Evolutionary conservation across 352 stramenopile species (phyloP).

Genomic region (Pythium pectinolyticum): DNA sequence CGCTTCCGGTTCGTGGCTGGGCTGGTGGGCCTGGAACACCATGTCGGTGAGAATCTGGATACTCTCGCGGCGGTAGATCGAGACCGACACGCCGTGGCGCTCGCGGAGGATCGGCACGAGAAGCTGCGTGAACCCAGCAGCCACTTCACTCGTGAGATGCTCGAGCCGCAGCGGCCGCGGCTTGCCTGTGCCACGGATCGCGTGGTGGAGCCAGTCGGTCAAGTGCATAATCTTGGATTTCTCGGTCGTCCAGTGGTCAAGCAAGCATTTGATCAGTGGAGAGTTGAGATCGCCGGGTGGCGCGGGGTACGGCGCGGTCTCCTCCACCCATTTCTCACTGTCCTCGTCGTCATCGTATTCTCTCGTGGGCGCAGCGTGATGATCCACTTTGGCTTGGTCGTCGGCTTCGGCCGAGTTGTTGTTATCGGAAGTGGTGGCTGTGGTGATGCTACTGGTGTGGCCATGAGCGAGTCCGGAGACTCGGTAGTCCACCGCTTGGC

Average conservation of each 20-base stretch:
- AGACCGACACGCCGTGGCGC: slow-evolving; percentile 34
- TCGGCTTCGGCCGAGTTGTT: slow-evolving; percentile 3
- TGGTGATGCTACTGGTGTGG: background rate
- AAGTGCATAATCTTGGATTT: slow-evolving; percentile 32
- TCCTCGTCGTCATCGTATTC: slow-evolving; percentile 15
- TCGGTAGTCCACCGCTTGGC: slow-evolving; percentile 26
- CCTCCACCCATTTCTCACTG: slow-evolving; percentile 32
- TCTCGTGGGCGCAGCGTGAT: too few species aligned
- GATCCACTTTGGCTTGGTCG: background rate
- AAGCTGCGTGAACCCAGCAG: slow-evolving; percentile 38
- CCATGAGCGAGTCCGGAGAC: slow-evolving; percentile 9
- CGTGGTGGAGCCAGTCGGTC: slow-evolving; percentile 35
- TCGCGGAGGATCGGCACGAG: slow-evolving; percentile 38
- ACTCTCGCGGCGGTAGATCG: slow-evolving; percentile 34
- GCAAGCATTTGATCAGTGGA: slow-evolving; percentile 36
- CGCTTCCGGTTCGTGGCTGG: slow-evolving; percentile 7
- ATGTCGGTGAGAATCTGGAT: slow-evolving; percentile 38
- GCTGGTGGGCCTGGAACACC: slow-evolving; percentile 31
- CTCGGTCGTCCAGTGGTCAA: slow-evolving; percentile 41
- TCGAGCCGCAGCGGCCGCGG: slow-evolving; percentile 29
- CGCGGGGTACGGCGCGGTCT: slow-evolving; percentile 33
- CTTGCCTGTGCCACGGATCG: slow-evolving; percentile 31
- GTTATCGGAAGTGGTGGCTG: background rate
- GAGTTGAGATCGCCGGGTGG: slow-evolving; percentile 41
- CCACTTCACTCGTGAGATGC: slow-evolving; percentile 37